A percentile compares a stretch with the other conserved stretches of the same genome.
phyloP scores from a whole-genome alignment of 2,329 filamentous ascomycete species.

The Claviceps lovelessii region DNA sequence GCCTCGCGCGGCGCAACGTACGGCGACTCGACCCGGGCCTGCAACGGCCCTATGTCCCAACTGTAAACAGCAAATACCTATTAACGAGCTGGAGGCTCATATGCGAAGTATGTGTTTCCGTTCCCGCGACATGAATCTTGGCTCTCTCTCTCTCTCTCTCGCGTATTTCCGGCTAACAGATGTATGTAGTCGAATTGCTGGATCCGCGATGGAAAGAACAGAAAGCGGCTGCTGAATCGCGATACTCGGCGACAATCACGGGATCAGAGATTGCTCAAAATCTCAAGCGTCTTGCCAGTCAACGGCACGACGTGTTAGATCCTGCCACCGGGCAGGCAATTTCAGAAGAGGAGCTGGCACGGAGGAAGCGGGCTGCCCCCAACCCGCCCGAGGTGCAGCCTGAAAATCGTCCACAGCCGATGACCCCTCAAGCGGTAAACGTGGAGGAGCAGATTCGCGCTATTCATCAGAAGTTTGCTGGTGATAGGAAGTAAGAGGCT shows the following conservation, averaged over 20 bases:
- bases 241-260: constrained; percentile 71
- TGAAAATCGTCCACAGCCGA: constrained; percentile 41
- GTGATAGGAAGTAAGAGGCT: constrained; percentile 17
- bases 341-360: constrained; percentile 57
- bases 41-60: constrained; percentile 75
- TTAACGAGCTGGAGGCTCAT: constrained; percentile 78
- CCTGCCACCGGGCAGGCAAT: constrained; percentile 51
- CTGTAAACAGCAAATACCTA: constrained; percentile 78
- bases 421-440: constrained; percentile 53
- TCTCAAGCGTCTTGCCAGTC: constrained; percentile 83
- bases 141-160: neutral
- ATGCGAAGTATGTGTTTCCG: constrained; percentile 54
- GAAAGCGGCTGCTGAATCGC: constrained; percentile 72
- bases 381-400: constrained; percentile 51
- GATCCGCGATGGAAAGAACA: constrained; percentile 95
- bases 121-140: neutral
- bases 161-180: neutral
- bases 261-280: constrained; percentile 85
- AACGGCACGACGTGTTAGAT: constrained; percentile 80
- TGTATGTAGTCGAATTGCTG: constrained; percentile 61
- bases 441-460: constrained; percentile 73
- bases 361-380: constrained; percentile 60
- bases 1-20: constrained; percentile 62
- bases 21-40: constrained; percentile 48
- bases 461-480: constrained; percentile 40